Percentiles rank a stretch among this genome's conserved stretches.
Conservation (phyloP, 2,329 filamentous ascomycete species). For the Lasiodiplodia sp. region DNA sequence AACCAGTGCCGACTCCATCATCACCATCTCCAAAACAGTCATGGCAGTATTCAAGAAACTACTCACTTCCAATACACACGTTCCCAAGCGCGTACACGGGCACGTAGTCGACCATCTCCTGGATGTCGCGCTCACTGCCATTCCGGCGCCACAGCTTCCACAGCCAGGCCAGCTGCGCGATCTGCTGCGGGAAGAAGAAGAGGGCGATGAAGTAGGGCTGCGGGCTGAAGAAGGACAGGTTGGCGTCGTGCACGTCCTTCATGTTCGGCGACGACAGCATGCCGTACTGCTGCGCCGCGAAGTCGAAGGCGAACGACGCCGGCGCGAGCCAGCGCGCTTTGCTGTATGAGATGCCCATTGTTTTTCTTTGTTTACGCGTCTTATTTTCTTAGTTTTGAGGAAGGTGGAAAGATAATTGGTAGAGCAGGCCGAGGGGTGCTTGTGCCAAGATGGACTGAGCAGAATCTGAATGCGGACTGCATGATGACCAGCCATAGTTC, state of each 20-base stretch:
- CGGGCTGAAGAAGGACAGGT: conserved; percentile 66
- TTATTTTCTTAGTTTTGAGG: not conserved
- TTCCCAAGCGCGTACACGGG: conserved; percentile 65
- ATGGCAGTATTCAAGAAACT: not conserved
- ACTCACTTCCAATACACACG: conserved; percentile 64
- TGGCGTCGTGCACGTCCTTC: conserved; percentile 65
- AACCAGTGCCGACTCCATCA: not conserved
- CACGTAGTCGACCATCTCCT: conserved; percentile 61
- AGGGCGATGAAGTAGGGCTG: conserved; percentile 65
- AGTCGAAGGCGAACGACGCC: conserved; percentile 63
- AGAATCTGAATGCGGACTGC: not conserved
- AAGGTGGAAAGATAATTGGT: not conserved
- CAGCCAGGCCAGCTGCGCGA: conserved; percentile 65
- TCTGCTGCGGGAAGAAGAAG: conserved; percentile 68
- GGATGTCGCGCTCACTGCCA: conserved; percentile 52
- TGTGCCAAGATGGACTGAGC: not conserved
- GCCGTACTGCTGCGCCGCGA: conserved; percentile 66
- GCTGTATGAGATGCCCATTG: conserved; percentile 62
- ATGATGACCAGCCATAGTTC: not conserved
- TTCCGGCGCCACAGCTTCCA: conserved; percentile 62
- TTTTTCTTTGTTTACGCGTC: conserved; percentile 30
- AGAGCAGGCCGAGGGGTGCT: not conserved
- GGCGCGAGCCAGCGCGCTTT: conserved; percentile 64
- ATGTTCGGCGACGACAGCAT: conserved; percentile 64
- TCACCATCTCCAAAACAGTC: not conserved